phyloP scores from a whole-genome alignment of 2,329 filamentous ascomycete species.

The Grosmannia clavigera region DNA sequence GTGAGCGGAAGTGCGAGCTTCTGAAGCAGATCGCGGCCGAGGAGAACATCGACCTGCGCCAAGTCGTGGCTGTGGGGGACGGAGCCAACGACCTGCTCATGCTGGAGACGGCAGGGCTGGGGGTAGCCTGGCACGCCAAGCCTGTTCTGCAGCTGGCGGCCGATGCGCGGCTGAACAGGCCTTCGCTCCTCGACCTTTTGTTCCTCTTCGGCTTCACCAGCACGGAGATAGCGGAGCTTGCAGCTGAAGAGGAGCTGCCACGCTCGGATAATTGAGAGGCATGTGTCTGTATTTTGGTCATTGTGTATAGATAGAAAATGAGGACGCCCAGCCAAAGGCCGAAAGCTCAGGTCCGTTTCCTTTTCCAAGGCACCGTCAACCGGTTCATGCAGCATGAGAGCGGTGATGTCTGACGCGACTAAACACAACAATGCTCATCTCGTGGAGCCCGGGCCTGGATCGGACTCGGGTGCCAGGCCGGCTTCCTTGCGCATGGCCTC shows the following conservation, averaged over 20 bases:
- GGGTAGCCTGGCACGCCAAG: constrained; percentile 77
- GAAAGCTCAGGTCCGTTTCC: neutral
- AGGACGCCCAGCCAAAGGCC: neutral
- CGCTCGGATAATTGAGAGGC: neutral
- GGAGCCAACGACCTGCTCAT: constrained; percentile 75
- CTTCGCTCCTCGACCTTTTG: constrained; percentile 58
- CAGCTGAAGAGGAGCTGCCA: neutral
- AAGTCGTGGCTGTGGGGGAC: constrained; percentile 66
- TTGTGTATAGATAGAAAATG: neutral
- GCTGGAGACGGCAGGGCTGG: constrained; percentile 63
- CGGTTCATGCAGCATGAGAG: neutral
- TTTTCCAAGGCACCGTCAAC: neutral
- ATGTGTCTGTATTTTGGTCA: neutral
- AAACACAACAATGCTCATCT: neutral
- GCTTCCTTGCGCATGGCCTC: constrained; percentile 38
- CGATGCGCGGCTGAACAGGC: constrained; percentile 57
- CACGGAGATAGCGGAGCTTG: constrained; percentile 39
- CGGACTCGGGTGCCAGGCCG: constrained; percentile 26
- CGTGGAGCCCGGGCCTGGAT: neutral
- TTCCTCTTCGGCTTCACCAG: constrained; percentile 61
- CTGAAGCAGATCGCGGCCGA: constrained; percentile 57
- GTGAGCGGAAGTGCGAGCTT: constrained; percentile 60
- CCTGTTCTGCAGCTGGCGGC: constrained; percentile 70
- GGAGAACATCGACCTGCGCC: constrained; percentile 51
- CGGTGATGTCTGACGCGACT: neutral